Evolutionary conservation across 2,329 filamentous ascomycete species (phyloP), one percentile per base, ranked within the genome.

Genomic region (Colletotrichum sp.): DNA sequence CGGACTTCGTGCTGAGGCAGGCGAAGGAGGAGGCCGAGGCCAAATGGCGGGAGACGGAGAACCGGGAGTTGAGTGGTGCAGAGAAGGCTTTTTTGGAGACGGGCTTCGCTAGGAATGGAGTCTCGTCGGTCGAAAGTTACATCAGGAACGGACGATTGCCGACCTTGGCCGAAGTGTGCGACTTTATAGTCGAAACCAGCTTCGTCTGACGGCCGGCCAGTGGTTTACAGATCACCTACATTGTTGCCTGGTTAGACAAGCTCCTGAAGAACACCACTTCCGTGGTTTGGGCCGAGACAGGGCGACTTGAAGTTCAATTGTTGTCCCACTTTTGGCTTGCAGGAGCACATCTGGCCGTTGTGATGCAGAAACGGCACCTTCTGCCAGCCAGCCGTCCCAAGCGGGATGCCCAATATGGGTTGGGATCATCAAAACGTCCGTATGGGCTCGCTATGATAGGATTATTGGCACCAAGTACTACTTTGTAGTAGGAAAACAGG

Each of bases 1-100:
- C 89, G 73, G 94, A 95, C 76, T 86, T 88, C 38, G 91, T 95
- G 24, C 89, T 96, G 38, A 89, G 89, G 65, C 89, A 91, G 74
- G 94, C 95, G 0, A 93, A 93, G 58, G 91, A 92, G 79, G 91
- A 93, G 79, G 94, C 94, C 2, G 94, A 96, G 85, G 88, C 88
- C 60, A 90, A 91, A 80, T 96, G 94, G 94, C 89, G 90, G 71
- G 89, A 91, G 79, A 89, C 89, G 65, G 93, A 96, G 84, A 90
- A 89, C 55, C 84, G 89, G 26, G 89, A 89, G 73, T 83, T 93
- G 21, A 89, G 88, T 24, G 87, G 86, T 10, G 87, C 87, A 2
- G 90, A 93, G 79, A 89, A 88, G 79, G 87, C 87, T 3, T 91
- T 91, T 76, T 86, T 93, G 67, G 88, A 92, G 80, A 91, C 88